Evolutionary conservation across 345 rosid genomes (phyloP), one percentile per base, ranked within the genome.

Genomic region (Durio zibethinus): DNA sequence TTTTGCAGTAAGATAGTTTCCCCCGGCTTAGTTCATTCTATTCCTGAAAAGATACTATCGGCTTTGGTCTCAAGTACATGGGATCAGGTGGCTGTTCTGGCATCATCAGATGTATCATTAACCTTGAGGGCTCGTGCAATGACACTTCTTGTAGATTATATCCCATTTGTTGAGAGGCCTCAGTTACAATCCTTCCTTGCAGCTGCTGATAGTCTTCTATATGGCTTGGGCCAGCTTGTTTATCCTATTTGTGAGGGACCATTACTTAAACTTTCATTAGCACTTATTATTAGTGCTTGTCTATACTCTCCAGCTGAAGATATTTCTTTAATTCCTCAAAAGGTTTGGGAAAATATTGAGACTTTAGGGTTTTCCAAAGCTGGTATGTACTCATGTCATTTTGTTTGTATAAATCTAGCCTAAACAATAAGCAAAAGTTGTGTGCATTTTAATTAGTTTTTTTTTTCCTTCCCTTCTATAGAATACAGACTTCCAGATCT

Each of bases 231-330:
- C 56, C 86, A 80, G 73, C 77, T 72, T 76, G 69, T 84, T n/a
- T 80, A 82, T 57, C 90, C 91, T 53, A 72, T 85, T 23, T 87
- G 90, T 74, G 91, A 86, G 79, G 90, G 97, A 57, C 92, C 89
- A 42, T 61, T 87, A 66, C 81, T 93, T 77, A 84, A 78, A 79
- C 91, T 91, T 54, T 89, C 97, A 42, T 78, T 91, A 74, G 92
- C 93, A 68, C 90, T 93, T 36, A 78, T 89, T 79, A 89, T 91
- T 65, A 83, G 89, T 74, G 92, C 92, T 80, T 93, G 95, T 82
- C 82, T 93, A 68, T 89, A 91, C 82, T 88, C 92, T 73, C 80
- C 86, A 0, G 80, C 81, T 74, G 97, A 89, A 79, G 97, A 89
- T 85, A 78, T 90, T 74, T 81, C 89, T 65, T 80, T 90, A 85